Percentiles rank a stretch among this genome's conserved stretches.
These are phyloP conservation scores for Populus nigra DNA, from an alignment of 345 rosid species.

Conservation along the genomic window DNA sequence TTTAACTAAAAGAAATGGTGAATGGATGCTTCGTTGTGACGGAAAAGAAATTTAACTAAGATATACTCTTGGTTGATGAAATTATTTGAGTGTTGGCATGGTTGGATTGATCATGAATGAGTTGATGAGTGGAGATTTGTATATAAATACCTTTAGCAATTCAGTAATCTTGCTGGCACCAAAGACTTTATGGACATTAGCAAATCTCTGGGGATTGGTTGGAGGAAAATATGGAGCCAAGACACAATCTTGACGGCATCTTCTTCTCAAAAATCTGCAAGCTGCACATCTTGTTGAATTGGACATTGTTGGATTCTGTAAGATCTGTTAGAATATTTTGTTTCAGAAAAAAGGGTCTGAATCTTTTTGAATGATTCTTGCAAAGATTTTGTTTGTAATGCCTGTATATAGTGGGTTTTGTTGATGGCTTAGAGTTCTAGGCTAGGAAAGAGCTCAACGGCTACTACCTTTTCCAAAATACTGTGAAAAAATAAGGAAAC, in stretches of 20 bases:
- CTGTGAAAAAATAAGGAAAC: not conserved
- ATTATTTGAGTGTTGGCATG: not conserved
- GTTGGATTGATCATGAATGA: not conserved
- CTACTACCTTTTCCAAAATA: not conserved
- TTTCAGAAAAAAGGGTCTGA: not conserved
- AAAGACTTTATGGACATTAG: slow-evolving; percentile 21
- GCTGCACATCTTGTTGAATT: slow-evolving; percentile 30
- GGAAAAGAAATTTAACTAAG: not conserved
- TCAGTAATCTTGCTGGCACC: slow-evolving; percentile 37
- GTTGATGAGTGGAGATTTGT: not conserved
- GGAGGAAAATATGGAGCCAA: slow-evolving; percentile 36
- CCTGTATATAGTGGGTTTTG: not conserved
- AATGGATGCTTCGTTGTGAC: not conserved
- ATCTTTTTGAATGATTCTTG: not conserved
- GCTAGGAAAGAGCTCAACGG: not conserved
- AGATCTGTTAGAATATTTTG: not conserved
- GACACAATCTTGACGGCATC: slow-evolving; percentile 29
- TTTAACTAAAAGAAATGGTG: not conserved
- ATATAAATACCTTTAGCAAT: slow-evolving; percentile 22
- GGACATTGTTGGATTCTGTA: not conserved
- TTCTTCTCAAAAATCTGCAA: slow-evolving; percentile 30
- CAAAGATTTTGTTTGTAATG: not conserved
- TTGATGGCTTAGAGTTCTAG: not conserved
- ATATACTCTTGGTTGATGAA: not conserved
- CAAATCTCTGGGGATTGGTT: slow-evolving; percentile 21